phyloP scores from a whole-genome alignment of 805 yeast genomes.

The Saccharomycopsis fermentans region DNA sequence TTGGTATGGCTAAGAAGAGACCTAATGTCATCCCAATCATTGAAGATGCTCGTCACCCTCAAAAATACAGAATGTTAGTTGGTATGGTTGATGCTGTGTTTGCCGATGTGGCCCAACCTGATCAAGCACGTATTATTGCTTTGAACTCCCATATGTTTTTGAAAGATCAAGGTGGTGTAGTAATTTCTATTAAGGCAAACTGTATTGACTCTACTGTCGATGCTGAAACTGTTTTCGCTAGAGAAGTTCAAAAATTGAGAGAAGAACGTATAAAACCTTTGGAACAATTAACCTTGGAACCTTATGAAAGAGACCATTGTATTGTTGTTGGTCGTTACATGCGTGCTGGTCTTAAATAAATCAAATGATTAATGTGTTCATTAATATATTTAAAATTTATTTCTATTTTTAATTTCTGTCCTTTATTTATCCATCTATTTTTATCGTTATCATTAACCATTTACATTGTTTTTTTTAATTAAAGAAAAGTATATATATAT shows the following conservation, averaged over 20 bases:
- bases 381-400: neutral
- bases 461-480: neutral
- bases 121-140: constrained; percentile 99
- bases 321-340: constrained; percentile 94
- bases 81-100: constrained; percentile 99
- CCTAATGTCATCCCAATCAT: constrained; percentile 97
- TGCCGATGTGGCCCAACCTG: constrained; percentile 99
- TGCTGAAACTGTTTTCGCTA: constrained; percentile 98
- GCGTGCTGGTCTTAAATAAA: constrained; percentile 56
- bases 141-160: constrained; percentile 96
- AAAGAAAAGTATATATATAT: neutral
- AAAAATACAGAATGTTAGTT: constrained; percentile 96
- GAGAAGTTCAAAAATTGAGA: constrained; percentile 98
- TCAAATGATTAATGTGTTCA: neutral
- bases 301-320: constrained; percentile 99
- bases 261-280: constrained; percentile 98
- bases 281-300: constrained; percentile 97
- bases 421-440: constrained; percentile 1
- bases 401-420: constrained; percentile 2
- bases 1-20: constrained; percentile 99
- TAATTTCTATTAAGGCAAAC: constrained; percentile 98
- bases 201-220: constrained; percentile 99
- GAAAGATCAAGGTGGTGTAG: constrained; percentile 97
- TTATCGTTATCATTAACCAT: neutral
- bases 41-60: constrained; percentile 99